These are phyloP conservation scores for Artemisia tridentata DNA, from an alignment of 129 eudicot genomes.

Conservation along the genomic window DNA sequence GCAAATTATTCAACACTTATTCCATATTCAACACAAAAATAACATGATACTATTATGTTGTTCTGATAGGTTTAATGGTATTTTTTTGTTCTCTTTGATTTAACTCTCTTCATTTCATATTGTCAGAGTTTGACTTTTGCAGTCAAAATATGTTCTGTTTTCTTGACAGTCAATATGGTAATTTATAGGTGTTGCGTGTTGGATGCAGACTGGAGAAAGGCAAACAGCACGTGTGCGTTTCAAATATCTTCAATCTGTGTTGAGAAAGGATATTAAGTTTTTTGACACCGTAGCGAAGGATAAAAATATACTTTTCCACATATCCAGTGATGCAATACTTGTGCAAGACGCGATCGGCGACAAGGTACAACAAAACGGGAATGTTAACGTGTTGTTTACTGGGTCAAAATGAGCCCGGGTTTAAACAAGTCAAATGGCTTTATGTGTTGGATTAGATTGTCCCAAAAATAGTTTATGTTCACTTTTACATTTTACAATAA, in stretches of 20 bases:
- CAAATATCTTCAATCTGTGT: slow-evolving; percentile 61
- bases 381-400: too few species aligned
- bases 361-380: slow-evolving; percentile 48
- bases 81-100: not conserved
- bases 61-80: too few species aligned
- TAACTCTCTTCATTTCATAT: not conserved
- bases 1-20: too few species aligned
- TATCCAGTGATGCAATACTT: slow-evolving; percentile 74
- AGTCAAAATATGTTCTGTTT: not conserved
- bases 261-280: slow-evolving; percentile 59
- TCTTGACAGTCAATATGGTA: not conserved
- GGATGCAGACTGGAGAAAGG: slow-evolving; percentile 86
- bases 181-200: slow-evolving; percentile 71
- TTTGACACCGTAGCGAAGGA: too few species aligned
- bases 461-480: too few species aligned
- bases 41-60: too few species aligned
- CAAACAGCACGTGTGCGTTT: slow-evolving; percentile 70
- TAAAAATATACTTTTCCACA: too few species aligned
- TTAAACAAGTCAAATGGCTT: too few species aligned
- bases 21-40: too few species aligned
- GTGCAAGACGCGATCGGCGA: slow-evolving; percentile 92
- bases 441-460: too few species aligned
- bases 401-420: not conserved
- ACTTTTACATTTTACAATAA: too few species aligned
- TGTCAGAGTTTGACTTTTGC: slow-evolving; percentile 15